A percentile compares a stretch with the other conserved stretches of the same genome.
These are phyloP conservation scores for Exophiala lecanii-corni DNA, from an alignment of 2,329 filamentous ascomycete genomes.

Conservation along the genomic window DNA sequence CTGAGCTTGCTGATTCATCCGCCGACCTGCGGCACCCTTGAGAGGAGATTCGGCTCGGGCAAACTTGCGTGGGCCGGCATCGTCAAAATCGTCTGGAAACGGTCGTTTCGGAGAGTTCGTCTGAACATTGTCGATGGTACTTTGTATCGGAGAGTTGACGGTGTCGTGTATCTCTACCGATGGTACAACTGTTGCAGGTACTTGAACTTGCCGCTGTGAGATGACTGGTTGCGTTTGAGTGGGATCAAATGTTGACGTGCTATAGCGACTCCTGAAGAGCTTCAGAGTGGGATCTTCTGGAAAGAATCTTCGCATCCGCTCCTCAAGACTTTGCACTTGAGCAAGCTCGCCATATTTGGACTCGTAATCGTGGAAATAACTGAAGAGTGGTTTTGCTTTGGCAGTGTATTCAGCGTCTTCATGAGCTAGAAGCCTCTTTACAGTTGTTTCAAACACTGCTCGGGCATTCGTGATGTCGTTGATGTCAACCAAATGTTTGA, in stretches of 20 bases:
- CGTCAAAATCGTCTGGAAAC: slow-evolving; percentile 67
- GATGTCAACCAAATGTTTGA: slow-evolving; percentile 88
- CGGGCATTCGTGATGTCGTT: slow-evolving; percentile 94
- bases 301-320: slow-evolving; percentile 89
- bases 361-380: slow-evolving; percentile 93
- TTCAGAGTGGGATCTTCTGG: slow-evolving; percentile 75
- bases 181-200: slow-evolving; percentile 50
- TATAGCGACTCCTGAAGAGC: slow-evolving; percentile 73
- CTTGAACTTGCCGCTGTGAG: slow-evolving; percentile 73
- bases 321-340: slow-evolving; percentile 85
- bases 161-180: slow-evolving; percentile 24
- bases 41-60: slow-evolving; percentile 85
- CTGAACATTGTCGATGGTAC: slow-evolving; percentile 33
- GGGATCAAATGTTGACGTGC: slow-evolving; percentile 71
- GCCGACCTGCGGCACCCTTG: slow-evolving; percentile 81
- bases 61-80: slow-evolving; percentile 77
- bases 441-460: slow-evolving; percentile 91
- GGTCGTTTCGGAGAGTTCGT: slow-evolving; percentile 52
- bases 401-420: slow-evolving; percentile 64
- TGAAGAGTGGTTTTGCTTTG: slow-evolving; percentile 79
- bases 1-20: slow-evolving; percentile 65
- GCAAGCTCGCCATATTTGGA: slow-evolving; percentile 88
- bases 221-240: slow-evolving; percentile 76
- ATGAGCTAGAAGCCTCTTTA: slow-evolving; percentile 66
- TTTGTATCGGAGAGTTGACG: slow-evolving; percentile 34